Evolutionary conservation across 2,329 filamentous ascomycete genomes (phyloP), one percentile per base, ranked within the genome.

Genomic region (Fusarium sp.): DNA sequence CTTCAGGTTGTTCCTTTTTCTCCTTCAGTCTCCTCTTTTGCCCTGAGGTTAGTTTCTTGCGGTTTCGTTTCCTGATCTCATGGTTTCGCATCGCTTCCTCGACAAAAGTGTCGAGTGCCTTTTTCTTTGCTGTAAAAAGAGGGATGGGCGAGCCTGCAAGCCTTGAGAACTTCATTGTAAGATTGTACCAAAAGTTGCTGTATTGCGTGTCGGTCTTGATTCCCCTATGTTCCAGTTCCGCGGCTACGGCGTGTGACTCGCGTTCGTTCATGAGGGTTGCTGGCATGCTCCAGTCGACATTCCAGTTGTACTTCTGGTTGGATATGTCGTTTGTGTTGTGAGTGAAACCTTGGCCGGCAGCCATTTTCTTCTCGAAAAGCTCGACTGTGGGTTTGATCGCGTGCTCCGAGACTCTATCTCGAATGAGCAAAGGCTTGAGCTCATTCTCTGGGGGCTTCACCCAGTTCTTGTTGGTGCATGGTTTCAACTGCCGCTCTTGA

Each of bases 121-220:
- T 68, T 40, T 74, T 72, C 48, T 72, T 71, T 8, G 62, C 71
- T 9, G 67, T 66, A 31, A 75, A 73, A 15, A 75, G 60, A 11
- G 69, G 72, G n/a, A 69, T 63, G 0, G 57, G 41, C 11, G 67
- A 72, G n/a, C 63, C 67, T 6, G 52, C 56, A 23, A 66, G 43
- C 11, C 29, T 51, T 6, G 72, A 72, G 29, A 70, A 57, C 39
- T 57, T 63, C 62, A 70, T 72, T 6, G 50, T 70, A 21, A 74
- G 57, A 27, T 73, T 70, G 58, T 72, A 71, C 71, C 71, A 73
- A 45, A 74, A 72, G 45, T 68, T 72, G 37, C 36, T 51, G 47
- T 65, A 64, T 39, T 71, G 70, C 11, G 4, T 50, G 21, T 54
- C 60, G 13, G 55, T 57, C 36, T 58, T 61, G 53, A 70, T 58